Conservation (phyloP, 2,329 filamentous ascomycete species). For the Aspergillus glaucus region DNA sequence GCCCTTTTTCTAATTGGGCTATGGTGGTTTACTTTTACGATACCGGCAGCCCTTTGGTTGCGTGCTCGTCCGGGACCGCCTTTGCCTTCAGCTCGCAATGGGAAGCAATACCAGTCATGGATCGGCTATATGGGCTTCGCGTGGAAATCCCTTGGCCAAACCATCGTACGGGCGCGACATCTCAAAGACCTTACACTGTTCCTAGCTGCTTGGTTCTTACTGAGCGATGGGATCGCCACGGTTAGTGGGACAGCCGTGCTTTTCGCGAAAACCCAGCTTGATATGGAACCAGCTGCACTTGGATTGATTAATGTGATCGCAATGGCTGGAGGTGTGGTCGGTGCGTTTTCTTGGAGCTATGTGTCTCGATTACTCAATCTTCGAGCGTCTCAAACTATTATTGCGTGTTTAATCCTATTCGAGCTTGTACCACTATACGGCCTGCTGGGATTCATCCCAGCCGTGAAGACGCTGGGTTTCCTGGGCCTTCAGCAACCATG, state of each 20-base stretch:
- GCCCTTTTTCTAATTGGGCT: slow-evolving; percentile 79
- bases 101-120: slow-evolving; percentile 47
- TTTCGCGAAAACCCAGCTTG: slow-evolving; percentile 87
- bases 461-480: slow-evolving; percentile 66
- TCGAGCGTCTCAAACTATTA: slow-evolving; percentile 76
- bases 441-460: slow-evolving; percentile 77
- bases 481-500: slow-evolving; percentile 85
- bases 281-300: slow-evolving; percentile 81
- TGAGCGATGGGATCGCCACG: slow-evolving; percentile 90
- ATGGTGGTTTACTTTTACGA: slow-evolving; percentile 91
- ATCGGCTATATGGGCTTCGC: slow-evolving; percentile 70
- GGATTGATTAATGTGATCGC: slow-evolving; percentile 92
- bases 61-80: slow-evolving; percentile 84
- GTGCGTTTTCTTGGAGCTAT: slow-evolving; percentile 83
- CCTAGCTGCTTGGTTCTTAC: slow-evolving; percentile 83
- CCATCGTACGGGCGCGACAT: slow-evolving; percentile 65
- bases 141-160: slow-evolving; percentile 80
- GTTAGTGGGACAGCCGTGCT: slow-evolving; percentile 91
- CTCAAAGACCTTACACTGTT: slow-evolving; percentile 80
- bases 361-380: slow-evolving; percentile 65
- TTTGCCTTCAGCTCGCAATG: slow-evolving; percentile 42
- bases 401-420: slow-evolving; percentile 85
- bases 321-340: slow-evolving; percentile 74
- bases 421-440: slow-evolving; percentile 91
- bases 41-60: slow-evolving; percentile 82